phyloP scores from a whole-genome alignment of 345 rosid species.

The Passiflora organensis region DNA sequence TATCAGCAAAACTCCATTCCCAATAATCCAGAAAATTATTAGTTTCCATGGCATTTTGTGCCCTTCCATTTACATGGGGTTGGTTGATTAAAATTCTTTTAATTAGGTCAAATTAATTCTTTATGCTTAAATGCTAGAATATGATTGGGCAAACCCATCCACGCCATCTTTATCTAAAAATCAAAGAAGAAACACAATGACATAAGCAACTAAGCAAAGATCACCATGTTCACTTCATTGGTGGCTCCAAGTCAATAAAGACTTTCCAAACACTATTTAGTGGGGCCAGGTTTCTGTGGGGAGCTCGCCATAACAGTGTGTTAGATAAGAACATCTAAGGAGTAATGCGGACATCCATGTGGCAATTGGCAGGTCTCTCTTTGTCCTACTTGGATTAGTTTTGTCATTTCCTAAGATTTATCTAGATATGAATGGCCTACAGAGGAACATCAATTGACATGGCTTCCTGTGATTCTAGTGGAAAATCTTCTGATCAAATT shows the following conservation, averaged over 20 bases:
- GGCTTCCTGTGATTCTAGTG: no score
- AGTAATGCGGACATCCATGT: background rate
- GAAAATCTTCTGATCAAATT: no score
- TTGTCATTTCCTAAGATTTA: slow-evolving; percentile 28
- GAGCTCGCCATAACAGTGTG: no score
- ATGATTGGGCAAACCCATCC: slow-evolving; percentile 10
- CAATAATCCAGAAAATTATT: slow-evolving; percentile 26
- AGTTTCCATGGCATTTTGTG: slow-evolving; percentile 9
- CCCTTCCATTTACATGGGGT: slow-evolving; percentile 15
- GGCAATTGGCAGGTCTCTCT: slow-evolving; percentile 10
- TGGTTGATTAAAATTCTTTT: no score
- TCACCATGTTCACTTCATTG: background rate
- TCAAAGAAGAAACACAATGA: no score
- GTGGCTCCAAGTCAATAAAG: background rate
- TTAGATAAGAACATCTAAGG: no score
- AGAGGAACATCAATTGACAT: background rate
- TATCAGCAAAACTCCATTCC: slow-evolving; percentile 33
- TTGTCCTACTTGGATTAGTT: slow-evolving; percentile 19
- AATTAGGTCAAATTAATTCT: background rate
- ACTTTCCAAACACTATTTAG: background rate
- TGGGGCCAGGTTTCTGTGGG: background rate
- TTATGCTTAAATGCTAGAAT: no score
- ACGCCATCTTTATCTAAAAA: background rate
- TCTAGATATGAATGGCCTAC: slow-evolving; percentile 21
- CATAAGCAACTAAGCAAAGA: background rate